Conservation (phyloP, 495 filamentous ascomycete species). For the Podospora comata region DNA sequence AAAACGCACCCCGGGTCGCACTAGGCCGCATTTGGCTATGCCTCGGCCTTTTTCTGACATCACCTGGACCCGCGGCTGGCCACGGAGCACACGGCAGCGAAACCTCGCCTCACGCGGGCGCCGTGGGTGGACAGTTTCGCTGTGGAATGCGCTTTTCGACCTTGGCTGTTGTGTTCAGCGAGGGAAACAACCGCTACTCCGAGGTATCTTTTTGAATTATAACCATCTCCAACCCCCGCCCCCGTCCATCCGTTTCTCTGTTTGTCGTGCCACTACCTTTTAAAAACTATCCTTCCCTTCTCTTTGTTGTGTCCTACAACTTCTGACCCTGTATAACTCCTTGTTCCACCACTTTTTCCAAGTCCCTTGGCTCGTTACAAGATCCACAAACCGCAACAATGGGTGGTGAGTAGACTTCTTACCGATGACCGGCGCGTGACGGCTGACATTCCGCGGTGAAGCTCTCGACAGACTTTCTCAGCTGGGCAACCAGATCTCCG, state of each 20-base stretch:
- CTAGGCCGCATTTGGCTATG: conserved; percentile 34
- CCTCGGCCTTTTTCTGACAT: conserved; percentile 40
- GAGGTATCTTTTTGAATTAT: conserved; percentile 15
- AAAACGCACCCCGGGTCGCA: conserved; percentile 25
- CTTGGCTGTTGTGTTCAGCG: not conserved
- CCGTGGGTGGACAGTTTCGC: conserved; percentile 9
- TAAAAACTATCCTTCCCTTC: not conserved
- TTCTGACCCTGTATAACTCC: not conserved
- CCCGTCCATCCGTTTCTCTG: not conserved
- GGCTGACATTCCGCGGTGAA: conserved; percentile 21
- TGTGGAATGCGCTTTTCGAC: conserved; percentile 13
- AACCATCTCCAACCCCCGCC: not conserved
- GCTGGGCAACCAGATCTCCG: conserved; percentile 47
- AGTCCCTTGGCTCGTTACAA: not conserved
- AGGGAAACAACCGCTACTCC: conserved; percentile 13
- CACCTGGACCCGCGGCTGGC: conserved; percentile 26
- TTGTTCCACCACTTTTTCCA: not conserved
- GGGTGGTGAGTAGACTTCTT: conserved; percentile 30
- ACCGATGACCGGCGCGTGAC: not conserved
- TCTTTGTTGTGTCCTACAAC: not conserved
- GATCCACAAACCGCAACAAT: conserved; percentile 24
- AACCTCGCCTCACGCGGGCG: not conserved
- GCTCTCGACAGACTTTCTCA: conserved; percentile 47
- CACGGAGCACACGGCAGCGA: conserved; percentile 7
- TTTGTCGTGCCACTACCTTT: not conserved